Conservation (phyloP, 148 eudicot genomes). For the Cornus florida region DNA sequence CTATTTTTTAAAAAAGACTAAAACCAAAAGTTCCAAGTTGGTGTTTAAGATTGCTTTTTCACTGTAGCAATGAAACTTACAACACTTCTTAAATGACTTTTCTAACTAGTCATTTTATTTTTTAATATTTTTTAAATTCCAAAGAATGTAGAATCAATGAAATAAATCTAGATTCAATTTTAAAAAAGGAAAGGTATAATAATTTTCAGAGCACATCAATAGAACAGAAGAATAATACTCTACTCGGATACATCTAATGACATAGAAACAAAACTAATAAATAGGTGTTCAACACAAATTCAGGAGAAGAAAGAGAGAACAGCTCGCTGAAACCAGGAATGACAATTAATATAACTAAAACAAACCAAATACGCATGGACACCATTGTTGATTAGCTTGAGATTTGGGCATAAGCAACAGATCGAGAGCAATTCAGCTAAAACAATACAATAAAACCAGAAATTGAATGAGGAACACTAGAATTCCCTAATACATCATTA, state of each 20-base stretch:
- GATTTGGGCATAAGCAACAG: background rate
- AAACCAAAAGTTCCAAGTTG: too few species aligned
- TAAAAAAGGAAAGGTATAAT: background rate
- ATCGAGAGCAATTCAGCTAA: background rate
- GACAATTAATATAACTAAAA: too few species aligned
- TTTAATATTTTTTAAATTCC: too few species aligned
- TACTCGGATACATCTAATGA: background rate
- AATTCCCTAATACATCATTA: background rate
- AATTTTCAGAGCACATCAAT: background rate
- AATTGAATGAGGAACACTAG: background rate
- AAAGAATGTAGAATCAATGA: background rate
- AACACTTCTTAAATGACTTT: too few species aligned
- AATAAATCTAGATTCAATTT: background rate
- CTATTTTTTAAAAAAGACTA: too few species aligned
- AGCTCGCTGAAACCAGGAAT: background rate
- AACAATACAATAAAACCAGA: background rate
- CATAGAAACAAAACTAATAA: background rate
- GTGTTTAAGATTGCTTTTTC: too few species aligned
- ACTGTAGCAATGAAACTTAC: too few species aligned
- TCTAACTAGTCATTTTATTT: too few species aligned
- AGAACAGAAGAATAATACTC: background rate
- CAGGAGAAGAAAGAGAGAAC: background rate
- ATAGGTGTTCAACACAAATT: too few species aligned
- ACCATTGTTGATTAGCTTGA: background rate
- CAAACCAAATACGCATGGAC: too few species aligned